Conservation (phyloP, 1,284 basidiomycete species). For the Trametes versicolor region DNA sequence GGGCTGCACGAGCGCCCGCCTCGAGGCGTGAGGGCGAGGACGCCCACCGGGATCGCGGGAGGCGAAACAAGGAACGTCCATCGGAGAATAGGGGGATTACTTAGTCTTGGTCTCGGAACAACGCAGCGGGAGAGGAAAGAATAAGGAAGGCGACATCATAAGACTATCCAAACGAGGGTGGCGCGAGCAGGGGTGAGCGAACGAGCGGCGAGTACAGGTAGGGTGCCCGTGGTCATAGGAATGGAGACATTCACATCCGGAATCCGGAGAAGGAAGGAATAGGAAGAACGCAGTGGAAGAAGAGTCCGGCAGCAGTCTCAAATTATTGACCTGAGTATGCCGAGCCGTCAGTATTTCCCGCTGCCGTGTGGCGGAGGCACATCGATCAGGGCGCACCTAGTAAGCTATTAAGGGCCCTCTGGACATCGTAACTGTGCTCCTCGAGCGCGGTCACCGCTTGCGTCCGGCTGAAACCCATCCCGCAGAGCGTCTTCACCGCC, state of each 20-base stretch:
- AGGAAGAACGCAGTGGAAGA: neutral
- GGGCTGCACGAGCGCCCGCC: neutral
- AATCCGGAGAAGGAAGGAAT: conserved; percentile 2
- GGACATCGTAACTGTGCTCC: conserved; percentile 77
- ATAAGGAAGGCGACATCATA: conserved; percentile 33
- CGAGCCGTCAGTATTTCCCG: conserved; percentile 8
- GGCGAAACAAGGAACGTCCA: conserved; percentile 29
- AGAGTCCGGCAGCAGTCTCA: conserved; percentile 13
- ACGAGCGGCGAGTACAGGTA: conserved; percentile 33
- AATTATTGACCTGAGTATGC: conserved; percentile 31
- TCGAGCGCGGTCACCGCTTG: conserved; percentile 84
- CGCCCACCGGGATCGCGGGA: neutral
- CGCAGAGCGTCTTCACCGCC: conserved; percentile 77
- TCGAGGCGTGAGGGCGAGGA: neutral
- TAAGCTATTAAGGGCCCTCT: conserved; percentile 76
- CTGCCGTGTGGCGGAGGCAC: neutral
- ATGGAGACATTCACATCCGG: conserved; percentile 32
- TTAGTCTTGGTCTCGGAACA: conserved; percentile 29
- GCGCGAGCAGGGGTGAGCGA: conserved; percentile 21
- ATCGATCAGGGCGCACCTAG: conserved; percentile 45
- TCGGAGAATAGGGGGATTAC: conserved; percentile 33
- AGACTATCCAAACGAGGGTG: conserved; percentile 41
- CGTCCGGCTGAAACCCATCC: conserved; percentile 86
- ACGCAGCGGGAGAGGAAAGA: conserved; percentile 20
- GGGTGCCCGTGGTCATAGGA: conserved; percentile 30